Conservation (phyloP, 768 basidiomycete genomes). For the Lepiota venenata region DNA sequence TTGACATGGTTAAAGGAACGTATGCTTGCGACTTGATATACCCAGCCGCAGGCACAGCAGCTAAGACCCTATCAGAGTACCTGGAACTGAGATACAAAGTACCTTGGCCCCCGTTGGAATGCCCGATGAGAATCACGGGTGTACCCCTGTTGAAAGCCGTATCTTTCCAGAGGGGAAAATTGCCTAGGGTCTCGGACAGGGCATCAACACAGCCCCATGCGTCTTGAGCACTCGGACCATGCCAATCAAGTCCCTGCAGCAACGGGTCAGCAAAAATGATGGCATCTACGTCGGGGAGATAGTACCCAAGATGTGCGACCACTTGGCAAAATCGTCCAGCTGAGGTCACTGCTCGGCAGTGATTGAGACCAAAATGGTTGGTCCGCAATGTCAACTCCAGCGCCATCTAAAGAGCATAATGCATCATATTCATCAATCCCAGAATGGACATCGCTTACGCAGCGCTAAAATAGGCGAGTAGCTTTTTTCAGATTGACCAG, state of each 20-base stretch:
- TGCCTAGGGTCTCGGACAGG: constrained; percentile 42
- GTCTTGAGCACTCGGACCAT: constrained; percentile 75
- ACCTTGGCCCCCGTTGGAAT: constrained; percentile 94
- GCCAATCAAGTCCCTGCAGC: constrained; percentile 86
- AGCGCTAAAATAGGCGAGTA: constrained; percentile 58
- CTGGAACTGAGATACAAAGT: constrained; percentile 76
- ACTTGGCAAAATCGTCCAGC: constrained; percentile 81
- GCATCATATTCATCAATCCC: constrained; percentile 1
- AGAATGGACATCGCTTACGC: constrained; percentile 38
- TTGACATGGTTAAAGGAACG: constrained; percentile 66
- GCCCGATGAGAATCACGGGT: constrained; percentile 71
- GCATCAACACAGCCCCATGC: constrained; percentile 63
- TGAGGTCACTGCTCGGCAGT: constrained; percentile 51
- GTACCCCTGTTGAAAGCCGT: constrained; percentile 37
- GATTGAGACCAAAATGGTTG: constrained; percentile 60
- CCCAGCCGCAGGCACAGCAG: constrained; percentile 73
- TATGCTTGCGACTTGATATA: constrained; percentile 90
- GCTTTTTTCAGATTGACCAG: constrained; percentile 19
- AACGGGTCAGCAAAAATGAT: constrained; percentile 3
- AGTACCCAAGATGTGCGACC: constrained; percentile 81
- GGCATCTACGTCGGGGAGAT: neutral
- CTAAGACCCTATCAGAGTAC: constrained; percentile 73
- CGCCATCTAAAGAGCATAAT: constrained; percentile 58
- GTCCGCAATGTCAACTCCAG: constrained; percentile 70
- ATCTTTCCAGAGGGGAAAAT: constrained; percentile 30